Base-by-base conservation (phyloP, 352 stramenopile species). In the Thraustochytrium aureum region DNA sequence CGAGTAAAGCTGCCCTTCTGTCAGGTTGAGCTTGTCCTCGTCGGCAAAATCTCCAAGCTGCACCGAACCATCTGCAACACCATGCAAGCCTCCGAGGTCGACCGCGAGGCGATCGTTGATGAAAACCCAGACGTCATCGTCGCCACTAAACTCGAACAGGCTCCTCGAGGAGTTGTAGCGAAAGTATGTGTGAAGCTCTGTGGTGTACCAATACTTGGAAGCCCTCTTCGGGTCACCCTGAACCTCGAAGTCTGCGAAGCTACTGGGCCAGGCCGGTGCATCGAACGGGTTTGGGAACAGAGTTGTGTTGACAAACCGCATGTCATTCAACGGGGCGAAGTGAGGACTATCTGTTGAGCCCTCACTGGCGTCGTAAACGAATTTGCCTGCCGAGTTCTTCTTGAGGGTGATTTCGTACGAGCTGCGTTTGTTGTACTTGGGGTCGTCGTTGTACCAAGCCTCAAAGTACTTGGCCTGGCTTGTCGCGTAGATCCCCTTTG, bases 151-250 rank as follows among this genome's bases (percentile, higher is more conserved):
- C 0, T 79, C 5, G 37, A 82, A 82, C 4, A 30, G 1, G n/a
- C 6, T 26, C 32, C 54, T 54, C 10, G 3, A 35, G 14, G 26
- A 38, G 5, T 12, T 60, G 64, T 82, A 82, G 20, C 61, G 14
- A 73, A 82, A 82, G 47, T 81, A 82, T 6, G 60, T 81, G 50
- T 82, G 72, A 1, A 82, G 33, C 45, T 82, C 72, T 0, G 72
- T 82, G 1, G 72, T 82, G 33, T 74, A 82, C 72, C 64, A 83
- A 43, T 39, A 82, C 32, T 81, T 82, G 56, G 0, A 76, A 76
- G 10, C 59, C 35, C 30, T n/a, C n/a, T n/a, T n/a, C n/a, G 47
- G 47, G 22, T 66, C 60, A 22, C n/a, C 39, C 20, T 17, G 22
- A 17, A 17, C 20, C 17, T 66, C 60, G 17, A 61, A 22, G 60